A percentile compares a stretch with the other conserved stretches of the same genome.
These are phyloP conservation scores for Metschnikowia lunata DNA, from an alignment of 805 yeast genomes.

Conservation along the genomic window DNA sequence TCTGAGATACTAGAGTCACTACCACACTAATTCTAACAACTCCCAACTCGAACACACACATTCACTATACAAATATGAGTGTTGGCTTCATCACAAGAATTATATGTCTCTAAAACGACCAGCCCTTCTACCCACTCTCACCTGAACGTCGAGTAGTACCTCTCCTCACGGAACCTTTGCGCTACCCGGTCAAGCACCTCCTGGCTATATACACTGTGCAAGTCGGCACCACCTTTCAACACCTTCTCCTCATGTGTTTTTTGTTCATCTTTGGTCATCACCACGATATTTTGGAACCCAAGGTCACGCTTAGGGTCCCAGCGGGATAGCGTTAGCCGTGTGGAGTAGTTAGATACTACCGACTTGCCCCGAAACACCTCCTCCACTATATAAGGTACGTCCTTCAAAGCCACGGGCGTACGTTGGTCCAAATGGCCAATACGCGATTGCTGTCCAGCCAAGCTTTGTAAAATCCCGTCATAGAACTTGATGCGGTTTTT, in stretches of 20 bases:
- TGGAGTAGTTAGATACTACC: conserved; percentile 76
- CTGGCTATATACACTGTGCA: conserved; percentile 59
- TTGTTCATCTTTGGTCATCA: conserved; percentile 88
- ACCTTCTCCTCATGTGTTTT: conserved; percentile 72
- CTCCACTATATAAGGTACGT: conserved; percentile 78
- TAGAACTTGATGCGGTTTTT: conserved; percentile 81
- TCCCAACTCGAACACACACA: no score
- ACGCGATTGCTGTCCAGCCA: conserved; percentile 85
- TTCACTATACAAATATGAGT: no score
- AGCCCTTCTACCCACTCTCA: not conserved
- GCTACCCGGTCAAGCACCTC: conserved; percentile 55
- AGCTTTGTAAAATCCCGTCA: conserved; percentile 74
- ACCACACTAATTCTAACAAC: no score
- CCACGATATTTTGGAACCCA: conserved; percentile 72
- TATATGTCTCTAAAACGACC: no score
- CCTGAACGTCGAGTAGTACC: conserved; percentile 49
- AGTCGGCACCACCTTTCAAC: conserved; percentile 58
- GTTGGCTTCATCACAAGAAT: no score
- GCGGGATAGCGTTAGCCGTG: conserved; percentile 72
- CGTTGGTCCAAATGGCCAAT: conserved; percentile 68
- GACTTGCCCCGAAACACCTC: conserved; percentile 93
- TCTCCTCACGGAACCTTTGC: conserved; percentile 70
- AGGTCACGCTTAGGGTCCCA: conserved; percentile 75
- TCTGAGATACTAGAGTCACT: no score
- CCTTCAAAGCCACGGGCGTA: conserved; percentile 67